These are phyloP conservation scores for Tulasnella sp. DNA, from an alignment of 768 basidiomycete species.

Conservation along the genomic window DNA sequence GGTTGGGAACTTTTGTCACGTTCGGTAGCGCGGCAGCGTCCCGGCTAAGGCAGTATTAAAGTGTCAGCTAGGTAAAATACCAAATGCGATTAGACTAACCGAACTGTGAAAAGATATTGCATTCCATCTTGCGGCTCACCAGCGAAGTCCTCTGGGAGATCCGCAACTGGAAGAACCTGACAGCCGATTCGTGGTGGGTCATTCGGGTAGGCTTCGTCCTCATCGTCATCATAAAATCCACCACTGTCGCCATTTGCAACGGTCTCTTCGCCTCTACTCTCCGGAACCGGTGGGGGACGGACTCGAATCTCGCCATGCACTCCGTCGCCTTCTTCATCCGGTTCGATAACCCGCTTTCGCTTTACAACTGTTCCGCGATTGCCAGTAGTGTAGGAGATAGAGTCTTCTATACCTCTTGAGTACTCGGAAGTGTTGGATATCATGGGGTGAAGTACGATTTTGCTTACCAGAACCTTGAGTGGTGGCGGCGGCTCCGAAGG, in stretches of 20 bases:
- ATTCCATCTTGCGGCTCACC: conserved; percentile 26
- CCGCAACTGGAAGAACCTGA: conserved; percentile 29
- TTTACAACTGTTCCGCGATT: background rate
- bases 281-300: background rate
- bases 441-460: background rate
- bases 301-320: background rate
- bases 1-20: conserved; percentile 21
- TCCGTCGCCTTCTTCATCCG: background rate
- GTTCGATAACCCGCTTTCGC: conserved; percentile 3
- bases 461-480: background rate
- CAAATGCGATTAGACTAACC: conserved; percentile 13
- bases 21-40: conserved; percentile 24
- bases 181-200: conserved; percentile 10
- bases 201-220: background rate
- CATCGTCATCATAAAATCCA: background rate
- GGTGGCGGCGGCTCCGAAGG: background rate
- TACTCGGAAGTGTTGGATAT: background rate
- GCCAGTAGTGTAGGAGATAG: background rate
- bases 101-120: conserved; percentile 26
- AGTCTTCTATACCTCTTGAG: background rate
- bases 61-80: background rate
- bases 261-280: background rate
- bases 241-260: background rate
- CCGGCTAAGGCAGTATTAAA: background rate
- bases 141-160: conserved; percentile 23